Conservation (phyloP, 1,284 basidiomycete species). For the Pyrrhoderma noxium region DNA sequence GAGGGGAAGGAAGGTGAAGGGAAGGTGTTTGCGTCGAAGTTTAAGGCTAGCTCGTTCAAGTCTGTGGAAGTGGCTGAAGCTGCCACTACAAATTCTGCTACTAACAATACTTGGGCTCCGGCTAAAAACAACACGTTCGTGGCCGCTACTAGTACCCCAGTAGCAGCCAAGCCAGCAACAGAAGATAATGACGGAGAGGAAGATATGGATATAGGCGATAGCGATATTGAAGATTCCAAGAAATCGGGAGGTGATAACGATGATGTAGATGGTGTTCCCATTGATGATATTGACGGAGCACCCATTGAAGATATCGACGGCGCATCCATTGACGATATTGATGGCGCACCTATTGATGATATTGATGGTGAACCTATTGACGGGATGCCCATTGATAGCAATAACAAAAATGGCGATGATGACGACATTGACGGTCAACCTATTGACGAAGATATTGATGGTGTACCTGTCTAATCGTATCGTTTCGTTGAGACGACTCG, state of each 20-base stretch:
- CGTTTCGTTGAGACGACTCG: too few species aligned
- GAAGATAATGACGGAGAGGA: conserved; percentile 36
- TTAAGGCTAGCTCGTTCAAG: conserved; percentile 75
- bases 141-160: too few species aligned
- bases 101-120: too few species aligned
- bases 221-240: conserved; percentile 34
- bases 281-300: conserved; percentile 35
- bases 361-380: conserved; percentile 29
- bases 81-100: not conserved
- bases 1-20: conserved; percentile 26
- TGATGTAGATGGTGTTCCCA: conserved; percentile 33
- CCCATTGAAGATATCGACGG: conserved; percentile 35
- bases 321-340: conserved; percentile 31
- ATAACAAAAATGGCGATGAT: conserved; percentile 33
- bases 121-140: too few species aligned
- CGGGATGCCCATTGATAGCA: conserved; percentile 16
- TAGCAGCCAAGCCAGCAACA: conserved; percentile 25
- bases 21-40: conserved; percentile 45
- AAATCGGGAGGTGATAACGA: conserved; percentile 26
- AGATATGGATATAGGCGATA: conserved; percentile 36
- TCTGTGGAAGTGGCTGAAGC: conserved; percentile 44
- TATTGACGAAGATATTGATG: conserved; percentile 40
- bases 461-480: conserved; percentile 30
- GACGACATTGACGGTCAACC: conserved; percentile 44
- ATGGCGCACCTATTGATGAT: conserved; percentile 33